These are phyloP conservation scores for Entophlyctis helioformis DNA, from an alignment of 192 early-diverging fungal genomes.

Conservation along the genomic window DNA sequence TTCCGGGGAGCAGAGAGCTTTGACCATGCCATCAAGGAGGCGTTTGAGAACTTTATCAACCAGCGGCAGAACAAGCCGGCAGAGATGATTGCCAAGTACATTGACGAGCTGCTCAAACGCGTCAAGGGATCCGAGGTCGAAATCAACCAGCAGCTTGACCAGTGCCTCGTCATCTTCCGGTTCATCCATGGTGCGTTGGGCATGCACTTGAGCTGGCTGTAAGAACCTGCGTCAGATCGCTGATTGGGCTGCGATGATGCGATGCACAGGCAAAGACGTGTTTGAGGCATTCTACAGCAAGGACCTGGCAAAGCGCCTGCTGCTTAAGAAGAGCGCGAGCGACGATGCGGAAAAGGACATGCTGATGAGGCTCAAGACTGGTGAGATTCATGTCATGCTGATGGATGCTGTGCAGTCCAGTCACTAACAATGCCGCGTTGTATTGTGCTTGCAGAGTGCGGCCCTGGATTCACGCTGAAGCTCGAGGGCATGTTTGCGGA, in stretches of 20 bases:
- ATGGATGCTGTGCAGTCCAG: too few species aligned
- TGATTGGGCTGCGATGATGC: not conserved
- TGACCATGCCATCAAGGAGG: conserved; percentile 60
- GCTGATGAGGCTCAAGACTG: conserved; percentile 65
- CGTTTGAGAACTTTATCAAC: conserved; percentile 82
- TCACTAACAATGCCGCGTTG: too few species aligned
- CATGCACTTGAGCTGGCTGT: too few species aligned
- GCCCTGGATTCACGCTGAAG: conserved; percentile 79
- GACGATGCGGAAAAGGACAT: conserved; percentile 82
- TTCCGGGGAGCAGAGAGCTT: conserved; percentile 60
- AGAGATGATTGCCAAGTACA: conserved; percentile 84
- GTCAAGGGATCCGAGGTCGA: conserved; percentile 56
- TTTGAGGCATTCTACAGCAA: conserved; percentile 96
- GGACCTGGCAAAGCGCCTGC: conserved; percentile 78
- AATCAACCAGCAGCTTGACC: conserved; percentile 53
- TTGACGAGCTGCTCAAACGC: conserved; percentile 79
- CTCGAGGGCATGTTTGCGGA: conserved; percentile 97
- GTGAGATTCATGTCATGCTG: conserved; percentile 2
- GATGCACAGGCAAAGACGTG: conserved; percentile 71
- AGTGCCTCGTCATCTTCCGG: conserved; percentile 76
- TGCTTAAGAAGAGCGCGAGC: conserved; percentile 66
- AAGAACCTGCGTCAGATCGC: too few species aligned
- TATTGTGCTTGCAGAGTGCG: conserved; percentile 82
- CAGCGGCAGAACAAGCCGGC: conserved; percentile 65
- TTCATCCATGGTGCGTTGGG: conserved; percentile 66